A percentile compares a stretch with the other conserved stretches of the same genome.
Evolutionary conservation across 139 green algal species (phyloP).

Genomic region (Picochlorum sp.): DNA sequence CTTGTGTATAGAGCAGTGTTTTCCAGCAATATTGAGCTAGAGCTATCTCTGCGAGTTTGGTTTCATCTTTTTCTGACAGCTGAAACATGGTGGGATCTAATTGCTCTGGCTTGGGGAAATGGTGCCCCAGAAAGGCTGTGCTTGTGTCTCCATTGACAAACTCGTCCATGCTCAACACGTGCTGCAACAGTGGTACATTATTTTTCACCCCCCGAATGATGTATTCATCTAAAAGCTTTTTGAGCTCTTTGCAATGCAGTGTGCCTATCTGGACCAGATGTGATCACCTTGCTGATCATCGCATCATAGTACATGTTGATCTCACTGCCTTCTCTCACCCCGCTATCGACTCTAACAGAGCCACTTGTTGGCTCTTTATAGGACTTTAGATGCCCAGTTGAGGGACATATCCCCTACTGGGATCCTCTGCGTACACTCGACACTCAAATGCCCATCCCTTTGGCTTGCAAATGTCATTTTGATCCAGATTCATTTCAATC

Average conservation of each 20-base stretch:
- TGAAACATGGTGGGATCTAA: slow-evolving; percentile 11
- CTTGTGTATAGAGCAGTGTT: not conserved
- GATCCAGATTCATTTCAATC: slow-evolving; percentile 16
- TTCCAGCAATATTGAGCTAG: slow-evolving; percentile 11
- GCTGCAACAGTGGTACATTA: slow-evolving; percentile 23
- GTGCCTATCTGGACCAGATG: slow-evolving; percentile 26
- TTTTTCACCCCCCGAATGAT: slow-evolving; percentile 27
- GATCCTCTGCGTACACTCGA: slow-evolving; percentile 39
- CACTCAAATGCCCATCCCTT: slow-evolving; percentile 43
- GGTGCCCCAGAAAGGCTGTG: slow-evolving; percentile 19
- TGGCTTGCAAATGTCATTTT: slow-evolving; percentile 29
- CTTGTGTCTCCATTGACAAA: slow-evolving; percentile 12
- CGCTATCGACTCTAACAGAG: slow-evolving; percentile 58
- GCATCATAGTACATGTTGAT: slow-evolving; percentile 73
- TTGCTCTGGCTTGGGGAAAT: slow-evolving; percentile 12
- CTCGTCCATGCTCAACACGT: slow-evolving; percentile 12
- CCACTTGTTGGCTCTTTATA: slow-evolving; percentile 36
- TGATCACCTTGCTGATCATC: slow-evolving; percentile 52
- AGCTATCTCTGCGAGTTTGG: slow-evolving; percentile 19
- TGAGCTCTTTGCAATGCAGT: slow-evolving; percentile 7
- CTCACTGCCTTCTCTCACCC: slow-evolving; percentile 52
- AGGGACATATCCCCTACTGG: slow-evolving; percentile 26
- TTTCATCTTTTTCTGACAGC: slow-evolving; percentile 2
- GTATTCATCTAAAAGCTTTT: slow-evolving; percentile 21
- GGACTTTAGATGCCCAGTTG: slow-evolving; percentile 38